Base-by-base conservation (phyloP, 2,329 filamentous ascomycete genomes). In the Atkinsonella hypoxylon region DNA sequence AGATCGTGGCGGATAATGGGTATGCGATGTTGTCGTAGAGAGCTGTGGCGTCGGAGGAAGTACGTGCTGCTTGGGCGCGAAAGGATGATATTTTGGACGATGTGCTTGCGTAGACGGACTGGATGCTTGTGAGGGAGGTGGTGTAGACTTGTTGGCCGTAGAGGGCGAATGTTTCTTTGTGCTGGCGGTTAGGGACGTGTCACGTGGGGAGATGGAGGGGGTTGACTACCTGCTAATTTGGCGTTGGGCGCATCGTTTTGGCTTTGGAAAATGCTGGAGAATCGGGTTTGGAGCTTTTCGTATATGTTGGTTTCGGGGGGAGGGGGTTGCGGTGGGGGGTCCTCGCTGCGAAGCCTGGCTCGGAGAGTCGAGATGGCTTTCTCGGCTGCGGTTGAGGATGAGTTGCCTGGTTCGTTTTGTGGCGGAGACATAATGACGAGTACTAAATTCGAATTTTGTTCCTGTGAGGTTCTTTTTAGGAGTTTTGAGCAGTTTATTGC, bases 1-100 rank as follows among this genome's bases (percentile, higher is more conserved):
- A 68, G 3, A 65, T 50, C 0, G 67, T 69, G 1, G 57, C 59
- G 0, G 59, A 59, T 1, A 68, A 52, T 0, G 65, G 65, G n/a
- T 58, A 60, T 0, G 56, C 48, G 7, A 68, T 60, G 51, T 66
- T 66, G 30, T 53, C 51, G 43, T 68, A 68, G 2, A 69, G 49
- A 0, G 48, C 36, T 3, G 59, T 51, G 13, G 57, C 53, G 12
- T 56, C 50, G 1, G 54, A 43, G 3, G 62, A 44, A 18, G 49
- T 47, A 17, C 30, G 8, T 36, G 49, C 45, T 0, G 60, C 59
- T 3, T 59, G 49, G 0, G 50, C 36, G 0, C 56, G 49, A 10
- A 67, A 60, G 9, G 36, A 15, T 2, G 45, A 44, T 1, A 62
- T 62, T 20, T 53, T 54, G 6, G 56, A 36, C 10, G 58, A 51